phyloP scores from a whole-genome alignment of 192 early-diverging fungal genomes.

The Coemansia sp. region DNA sequence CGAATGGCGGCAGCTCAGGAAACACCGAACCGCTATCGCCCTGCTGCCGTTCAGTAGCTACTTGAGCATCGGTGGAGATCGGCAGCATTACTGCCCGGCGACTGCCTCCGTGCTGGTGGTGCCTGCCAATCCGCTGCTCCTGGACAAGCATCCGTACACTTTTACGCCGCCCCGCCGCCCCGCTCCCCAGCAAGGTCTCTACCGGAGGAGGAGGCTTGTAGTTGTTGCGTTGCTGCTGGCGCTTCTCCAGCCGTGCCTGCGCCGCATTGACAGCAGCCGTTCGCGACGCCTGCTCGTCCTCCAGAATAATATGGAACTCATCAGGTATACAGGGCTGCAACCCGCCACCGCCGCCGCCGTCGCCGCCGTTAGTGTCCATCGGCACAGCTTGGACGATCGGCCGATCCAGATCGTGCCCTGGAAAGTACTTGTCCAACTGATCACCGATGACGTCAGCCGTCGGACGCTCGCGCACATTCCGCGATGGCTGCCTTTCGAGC shows the following conservation, averaged over 20 bases:
- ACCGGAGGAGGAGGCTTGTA: no score
- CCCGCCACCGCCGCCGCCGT: constrained; percentile 11
- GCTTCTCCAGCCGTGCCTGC: neutral
- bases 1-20: neutral
- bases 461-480: constrained; percentile 55
- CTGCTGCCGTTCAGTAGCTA: no score
- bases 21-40: no score
- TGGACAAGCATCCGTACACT: constrained; percentile 57
- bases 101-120: constrained; percentile 12
- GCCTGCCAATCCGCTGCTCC: constrained; percentile 30
- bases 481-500: constrained; percentile 34
- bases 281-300: constrained; percentile 18
- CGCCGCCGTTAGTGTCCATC: no score
- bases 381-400: constrained; percentile 62
- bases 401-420: constrained; percentile 72
- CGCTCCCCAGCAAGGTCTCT: neutral
- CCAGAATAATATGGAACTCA: constrained; percentile 47
- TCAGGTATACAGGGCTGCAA: constrained; percentile 25
- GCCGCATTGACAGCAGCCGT: neutral
- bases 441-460: constrained; percentile 66
- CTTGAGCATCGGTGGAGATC: neutral
- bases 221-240: neutral
- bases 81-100: constrained; percentile 1
- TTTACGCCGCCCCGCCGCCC: constrained; percentile 39
- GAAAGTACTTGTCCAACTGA: constrained; percentile 71